Evolutionary conservation across 345 rosid genomes (phyloP).

Genomic region (Turnera subulata): DNA sequence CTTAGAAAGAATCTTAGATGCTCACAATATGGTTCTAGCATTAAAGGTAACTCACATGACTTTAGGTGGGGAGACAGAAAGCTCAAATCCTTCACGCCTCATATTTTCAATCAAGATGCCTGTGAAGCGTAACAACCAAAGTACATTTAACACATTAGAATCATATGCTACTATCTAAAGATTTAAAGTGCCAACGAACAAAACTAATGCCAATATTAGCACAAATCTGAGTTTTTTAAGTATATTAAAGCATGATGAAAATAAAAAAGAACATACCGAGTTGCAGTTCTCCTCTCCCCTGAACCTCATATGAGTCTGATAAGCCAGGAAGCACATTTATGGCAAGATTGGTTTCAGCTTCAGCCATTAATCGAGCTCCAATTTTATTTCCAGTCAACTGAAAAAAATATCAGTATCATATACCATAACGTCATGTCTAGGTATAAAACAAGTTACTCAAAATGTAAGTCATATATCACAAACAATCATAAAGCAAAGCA

Average conservation of each 20-base stretch:
- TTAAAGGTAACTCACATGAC: slow-evolving; percentile 65
- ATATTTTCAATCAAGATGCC: slow-evolving; percentile 97
- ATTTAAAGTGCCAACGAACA: not conserved
- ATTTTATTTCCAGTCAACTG: slow-evolving; percentile 93
- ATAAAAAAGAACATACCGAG: slow-evolving; percentile 54
- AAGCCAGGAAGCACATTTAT: slow-evolving; percentile 86
- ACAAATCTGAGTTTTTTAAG: not conserved
- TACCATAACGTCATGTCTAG: too few relatives aligned
- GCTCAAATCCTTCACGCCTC: slow-evolving; percentile 98
- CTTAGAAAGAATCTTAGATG: not conserved
- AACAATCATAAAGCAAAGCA: too few relatives aligned
- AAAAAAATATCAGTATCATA: slow-evolving; percentile 13
- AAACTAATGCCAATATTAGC: not conserved
- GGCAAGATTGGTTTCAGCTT: slow-evolving; percentile 98
- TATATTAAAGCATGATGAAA: slow-evolving; percentile 1
- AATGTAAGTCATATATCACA: too few relatives aligned
- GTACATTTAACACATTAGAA: slow-evolving; percentile 7
- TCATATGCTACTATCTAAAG: not conserved
- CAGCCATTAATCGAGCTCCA: slow-evolving; percentile 84
- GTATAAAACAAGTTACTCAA: too few relatives aligned
- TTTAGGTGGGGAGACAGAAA: slow-evolving; percentile 93
- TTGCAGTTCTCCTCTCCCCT: slow-evolving; percentile 99
- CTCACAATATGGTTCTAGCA: not conserved
- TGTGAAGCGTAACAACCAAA: slow-evolving; percentile 25
- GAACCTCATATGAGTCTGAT: slow-evolving; percentile 90